Conservation (phyloP, 2,329 filamentous ascomycete genomes). For the Fusarium secorum region DNA sequence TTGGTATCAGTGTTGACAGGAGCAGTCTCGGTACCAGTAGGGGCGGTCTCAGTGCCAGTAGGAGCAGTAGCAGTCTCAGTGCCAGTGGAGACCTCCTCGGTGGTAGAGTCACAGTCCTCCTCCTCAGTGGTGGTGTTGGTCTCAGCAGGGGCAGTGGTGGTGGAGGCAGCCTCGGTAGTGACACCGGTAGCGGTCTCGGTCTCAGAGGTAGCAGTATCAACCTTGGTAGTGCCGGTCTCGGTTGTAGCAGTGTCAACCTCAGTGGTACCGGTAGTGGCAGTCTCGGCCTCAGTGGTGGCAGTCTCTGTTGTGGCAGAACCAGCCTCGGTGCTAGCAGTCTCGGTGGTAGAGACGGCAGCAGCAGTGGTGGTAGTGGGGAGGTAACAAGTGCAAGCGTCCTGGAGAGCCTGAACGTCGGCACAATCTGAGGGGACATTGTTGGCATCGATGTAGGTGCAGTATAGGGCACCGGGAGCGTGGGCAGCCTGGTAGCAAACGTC, state of each 20-base stretch:
- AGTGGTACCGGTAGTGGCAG: not conserved
- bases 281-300: not conserved
- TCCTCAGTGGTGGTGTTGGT: conserved; percentile 15
- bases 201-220: not conserved
- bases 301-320: not conserved
- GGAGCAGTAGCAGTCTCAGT: no score
- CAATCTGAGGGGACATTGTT: not conserved
- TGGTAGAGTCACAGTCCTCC: not conserved
- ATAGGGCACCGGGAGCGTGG: rapidly evolving
- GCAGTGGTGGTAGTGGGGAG: not conserved
- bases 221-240: not conserved
- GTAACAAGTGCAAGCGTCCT: not conserved
- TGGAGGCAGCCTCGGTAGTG: conserved; percentile 2
- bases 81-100: not conserved
- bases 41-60: not conserved
- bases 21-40: conserved; percentile 4
- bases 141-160: conserved; percentile 5
- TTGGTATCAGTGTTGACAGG: not conserved
- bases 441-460: no score
- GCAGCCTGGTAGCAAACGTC: conserved; percentile 11
- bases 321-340: conserved; percentile 7
- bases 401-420: not conserved
- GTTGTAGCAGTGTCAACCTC: not conserved
- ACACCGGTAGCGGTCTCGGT: not conserved
- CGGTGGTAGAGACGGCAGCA: not conserved